Conservation (phyloP, 495 filamentous ascomycete genomes). For the Achaetomiella virescens region DNA sequence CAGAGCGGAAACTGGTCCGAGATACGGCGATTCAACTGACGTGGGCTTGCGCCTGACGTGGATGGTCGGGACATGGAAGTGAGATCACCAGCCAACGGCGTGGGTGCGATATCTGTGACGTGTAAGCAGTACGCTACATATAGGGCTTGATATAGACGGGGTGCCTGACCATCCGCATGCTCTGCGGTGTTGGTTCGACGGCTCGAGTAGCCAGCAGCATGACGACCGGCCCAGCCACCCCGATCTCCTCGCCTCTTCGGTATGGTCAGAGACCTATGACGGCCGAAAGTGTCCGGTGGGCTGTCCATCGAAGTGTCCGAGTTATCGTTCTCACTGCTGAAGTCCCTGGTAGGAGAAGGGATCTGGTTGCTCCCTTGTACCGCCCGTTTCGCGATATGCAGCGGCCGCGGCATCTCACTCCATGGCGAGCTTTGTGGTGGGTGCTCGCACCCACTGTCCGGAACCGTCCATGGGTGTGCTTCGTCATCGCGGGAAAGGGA, state of each 20-base stretch:
- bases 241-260: conserved; percentile 24
- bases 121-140: neutral
- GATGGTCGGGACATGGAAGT: neutral
- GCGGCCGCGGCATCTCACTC: conserved; percentile 21
- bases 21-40: neutral
- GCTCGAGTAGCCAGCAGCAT: neutral
- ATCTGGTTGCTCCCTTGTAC: neutral
- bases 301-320: conserved; percentile 22
- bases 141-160: neutral
- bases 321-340: conserved; percentile 13
- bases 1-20: neutral
- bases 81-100: neutral
- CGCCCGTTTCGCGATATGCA: conserved; percentile 30
- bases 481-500: neutral
- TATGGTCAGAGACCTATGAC: conserved; percentile 18
- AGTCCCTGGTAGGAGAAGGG: neutral
- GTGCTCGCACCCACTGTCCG: neutral
- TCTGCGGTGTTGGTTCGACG: neutral
- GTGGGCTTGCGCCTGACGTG: conserved; percentile 1
- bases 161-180: conserved; percentile 1
- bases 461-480: neutral
- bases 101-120: neutral
- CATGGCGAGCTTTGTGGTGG: neutral
- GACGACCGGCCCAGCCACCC: neutral
- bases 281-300: conserved; percentile 13